A percentile compares a stretch with the other conserved stretches of the same genome.
Evolutionary conservation across 2,329 filamentous ascomycete species (phyloP).

Genomic region (Metarhizium rileyi): DNA sequence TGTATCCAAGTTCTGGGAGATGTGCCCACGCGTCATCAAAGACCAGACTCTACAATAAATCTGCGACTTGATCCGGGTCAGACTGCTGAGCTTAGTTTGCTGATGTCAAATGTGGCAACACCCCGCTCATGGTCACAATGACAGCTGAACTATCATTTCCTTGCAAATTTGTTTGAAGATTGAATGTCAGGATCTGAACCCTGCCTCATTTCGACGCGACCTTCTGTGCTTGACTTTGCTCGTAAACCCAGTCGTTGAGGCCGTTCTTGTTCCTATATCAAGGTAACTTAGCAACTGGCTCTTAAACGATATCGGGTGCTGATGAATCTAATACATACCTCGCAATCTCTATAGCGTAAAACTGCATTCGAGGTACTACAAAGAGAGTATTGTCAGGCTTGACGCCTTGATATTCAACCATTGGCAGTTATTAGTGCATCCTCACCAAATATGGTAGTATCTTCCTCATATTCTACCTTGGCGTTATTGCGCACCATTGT

Average conservation of each 20-base stretch:
- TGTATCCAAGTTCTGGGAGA: neutral
- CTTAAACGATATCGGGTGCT: neutral
- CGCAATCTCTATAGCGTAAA: slow-evolving; percentile 44
- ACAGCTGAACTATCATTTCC: neutral
- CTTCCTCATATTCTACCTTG: slow-evolving; percentile 74
- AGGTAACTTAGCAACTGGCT: slow-evolving; percentile 6
- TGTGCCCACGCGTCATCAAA: no score
- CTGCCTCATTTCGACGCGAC: slow-evolving; percentile 9
- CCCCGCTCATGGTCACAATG: no score
- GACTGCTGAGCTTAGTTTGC: no score
- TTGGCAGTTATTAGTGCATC: neutral
- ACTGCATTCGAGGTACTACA: slow-evolving; percentile 45
- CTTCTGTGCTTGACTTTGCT: slow-evolving; percentile 60
- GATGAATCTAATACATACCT: slow-evolving; percentile 17
- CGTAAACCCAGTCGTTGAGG: slow-evolving; percentile 95
- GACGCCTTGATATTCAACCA: neutral
- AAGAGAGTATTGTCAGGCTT: neutral
- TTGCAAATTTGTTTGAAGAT: neutral
- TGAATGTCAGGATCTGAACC: neutral
- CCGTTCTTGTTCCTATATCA: slow-evolving; percentile 71
- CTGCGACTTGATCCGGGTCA: no score
- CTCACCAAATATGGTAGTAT: slow-evolving; percentile 86
- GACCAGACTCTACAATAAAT: no score
- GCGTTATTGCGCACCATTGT: slow-evolving; percentile 78
- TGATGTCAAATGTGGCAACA: no score